Base-by-base conservation (phyloP, 768 basidiomycete species). In the Cystobasidium ongulense region DNA sequence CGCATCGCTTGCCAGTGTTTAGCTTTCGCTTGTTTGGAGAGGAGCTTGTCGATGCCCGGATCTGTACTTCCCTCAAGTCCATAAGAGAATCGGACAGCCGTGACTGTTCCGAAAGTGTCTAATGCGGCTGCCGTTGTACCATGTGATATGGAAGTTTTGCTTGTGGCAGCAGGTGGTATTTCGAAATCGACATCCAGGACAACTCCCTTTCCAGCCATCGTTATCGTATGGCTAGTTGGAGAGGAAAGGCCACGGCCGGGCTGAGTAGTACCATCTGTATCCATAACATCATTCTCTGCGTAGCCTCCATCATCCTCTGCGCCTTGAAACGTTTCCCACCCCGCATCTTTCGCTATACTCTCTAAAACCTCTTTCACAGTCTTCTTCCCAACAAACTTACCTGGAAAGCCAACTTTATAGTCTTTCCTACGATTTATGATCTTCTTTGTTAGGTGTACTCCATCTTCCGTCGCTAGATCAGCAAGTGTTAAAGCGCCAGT, bases 101-200 rank as follows among this genome's bases (percentile, higher is more conserved):
- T 29, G 21, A 71, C 31, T 2, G 3, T 23, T n/a, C 46, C 46
- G 46, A 50, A 50, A 3, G 36, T 8, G 4, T 10, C 10, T 11
- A n/a, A n/a, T n/a, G n/a, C n/a, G n/a, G n/a, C n/a, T n/a, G n/a
- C n/a, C n/a, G n/a, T n/a, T n/a, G 43, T 13, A 46, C 43, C n/a
- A 13, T 13, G 43, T 46, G 43, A 46, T 46, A 46, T 46, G 43
- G 43, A 13, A 13, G 13, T n/a, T 46, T 46, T 29, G 57, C 25
- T 59, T 43, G 29, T 33, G 23, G 2, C 18, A 4, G 13, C 25
- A 15, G 57, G 25, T 18, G 52, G 52, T 29, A 25, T n/a, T 11
- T 71, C 68, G 68, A 71, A 36, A 27, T 71, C 68, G 10, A 71
- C 36, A 36, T 71, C 68, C 1, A 71, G 50, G 23, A 71, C 68